Conservation (phyloP, 495 filamentous ascomycete genomes). For the Penicillium argentinense region DNA sequence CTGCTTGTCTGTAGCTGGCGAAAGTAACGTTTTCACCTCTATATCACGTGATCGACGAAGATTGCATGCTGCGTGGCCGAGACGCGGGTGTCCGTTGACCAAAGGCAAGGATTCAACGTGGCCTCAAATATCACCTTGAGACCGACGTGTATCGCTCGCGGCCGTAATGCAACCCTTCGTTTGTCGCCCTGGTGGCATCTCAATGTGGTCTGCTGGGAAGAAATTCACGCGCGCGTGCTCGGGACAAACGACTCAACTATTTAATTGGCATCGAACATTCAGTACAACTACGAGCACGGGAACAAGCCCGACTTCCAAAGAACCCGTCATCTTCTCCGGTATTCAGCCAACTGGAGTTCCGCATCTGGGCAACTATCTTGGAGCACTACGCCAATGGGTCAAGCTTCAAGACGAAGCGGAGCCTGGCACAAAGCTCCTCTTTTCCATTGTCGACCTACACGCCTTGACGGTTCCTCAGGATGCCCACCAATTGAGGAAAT, state of each 20-base stretch:
- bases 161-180: slow-evolving; percentile 10
- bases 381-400: slow-evolving; percentile 86
- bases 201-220: slow-evolving; percentile 5
- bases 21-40: too few relatives aligned
- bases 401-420: slow-evolving; percentile 65
- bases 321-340: slow-evolving; percentile 73
- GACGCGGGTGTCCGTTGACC: too few relatives aligned
- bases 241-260: slow-evolving; percentile 5
- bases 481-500: slow-evolving; percentile 52
- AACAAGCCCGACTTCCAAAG: slow-evolving; percentile 9
- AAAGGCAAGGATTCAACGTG: too few relatives aligned
- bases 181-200: background rate
- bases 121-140: too few relatives aligned
- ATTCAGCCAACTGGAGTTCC: slow-evolving; percentile 96
- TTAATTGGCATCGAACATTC: slow-evolving; percentile 12
- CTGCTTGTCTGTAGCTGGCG: too few relatives aligned
- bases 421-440: slow-evolving; percentile 62
- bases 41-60: too few relatives aligned
- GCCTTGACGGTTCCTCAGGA: slow-evolving; percentile 80
- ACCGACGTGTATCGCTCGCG: too few relatives aligned
- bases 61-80: too few relatives aligned
- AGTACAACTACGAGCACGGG: slow-evolving; percentile 5
- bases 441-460: slow-evolving; percentile 88
- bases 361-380: slow-evolving; percentile 96
- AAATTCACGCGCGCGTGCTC: background rate